Percentiles rank a stretch among this genome's conserved stretches.
Conservation (phyloP, 495 filamentous ascomycete species). For the Neurospora sp. region DNA sequence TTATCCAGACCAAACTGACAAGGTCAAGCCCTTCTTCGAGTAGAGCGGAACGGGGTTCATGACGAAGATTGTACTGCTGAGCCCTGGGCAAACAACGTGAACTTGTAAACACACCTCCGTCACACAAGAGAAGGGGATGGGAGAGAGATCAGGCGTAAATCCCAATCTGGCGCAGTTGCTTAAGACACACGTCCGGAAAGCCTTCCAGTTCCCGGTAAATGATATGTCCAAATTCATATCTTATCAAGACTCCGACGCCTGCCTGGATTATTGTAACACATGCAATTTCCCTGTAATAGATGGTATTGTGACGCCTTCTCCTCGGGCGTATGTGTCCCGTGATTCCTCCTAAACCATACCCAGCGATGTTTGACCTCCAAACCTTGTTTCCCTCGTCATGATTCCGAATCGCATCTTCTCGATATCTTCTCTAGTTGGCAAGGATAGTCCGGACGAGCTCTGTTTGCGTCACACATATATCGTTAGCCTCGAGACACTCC, state of each 20-base stretch:
- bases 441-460: conserved; percentile 92
- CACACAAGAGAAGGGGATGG: neutral
- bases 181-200: neutral
- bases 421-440: conserved; percentile 54
- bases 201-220: neutral
- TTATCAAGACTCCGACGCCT: neutral
- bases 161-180: neutral
- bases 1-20: neutral
- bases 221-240: neutral
- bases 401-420: neutral
- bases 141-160: neutral
- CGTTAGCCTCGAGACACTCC: conserved; percentile 5
- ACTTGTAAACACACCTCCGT: neutral
- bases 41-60: neutral
- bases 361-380: neutral
- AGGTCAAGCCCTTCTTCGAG: neutral
- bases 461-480: conserved; percentile 18
- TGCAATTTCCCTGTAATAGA: neutral
- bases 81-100: neutral
- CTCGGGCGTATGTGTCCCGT: neutral
- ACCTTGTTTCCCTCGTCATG: neutral
- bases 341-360: neutral
- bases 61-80: neutral
- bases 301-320: neutral
- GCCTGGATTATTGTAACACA: neutral